phyloP scores from a whole-genome alignment of 169 alveolate species.

The Plasmodium vivax region DNA sequence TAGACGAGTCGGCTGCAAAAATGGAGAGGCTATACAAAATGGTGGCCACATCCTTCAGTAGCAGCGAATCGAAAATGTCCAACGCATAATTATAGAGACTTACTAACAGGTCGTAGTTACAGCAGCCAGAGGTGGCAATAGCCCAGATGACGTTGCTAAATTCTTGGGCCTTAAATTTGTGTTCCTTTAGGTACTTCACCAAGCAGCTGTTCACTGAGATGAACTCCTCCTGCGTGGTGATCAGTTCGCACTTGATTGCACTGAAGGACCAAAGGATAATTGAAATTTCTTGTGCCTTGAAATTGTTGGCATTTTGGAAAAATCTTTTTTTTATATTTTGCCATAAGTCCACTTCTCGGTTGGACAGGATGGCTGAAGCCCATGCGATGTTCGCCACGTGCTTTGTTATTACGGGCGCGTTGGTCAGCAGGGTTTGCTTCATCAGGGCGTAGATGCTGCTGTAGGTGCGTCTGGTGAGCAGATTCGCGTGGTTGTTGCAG shows the following conservation, averaged over 20 bases:
- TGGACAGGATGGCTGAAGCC: conserved; percentile 55
- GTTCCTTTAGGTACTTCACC: conserved; percentile 7
- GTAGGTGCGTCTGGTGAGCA: conserved; percentile 15
- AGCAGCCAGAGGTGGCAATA: conserved; percentile 23
- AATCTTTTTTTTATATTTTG: conserved; percentile 34
- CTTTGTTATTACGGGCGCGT: conserved; percentile 4
- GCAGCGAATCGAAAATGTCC: conserved; percentile 22
- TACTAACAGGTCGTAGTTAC: conserved; percentile 33
- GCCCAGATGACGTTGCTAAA: conserved; percentile 71
- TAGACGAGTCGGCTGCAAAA: conserved; percentile 48
- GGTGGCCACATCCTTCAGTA: conserved; percentile 40
- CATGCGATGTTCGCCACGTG: conserved; percentile 71
- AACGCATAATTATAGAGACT: conserved; percentile 49
- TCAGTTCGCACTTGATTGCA: conserved; percentile 27
- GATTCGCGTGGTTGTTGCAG: conserved; percentile 1
- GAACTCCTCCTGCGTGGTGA: conserved; percentile 35
- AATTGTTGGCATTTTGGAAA: conserved; percentile 27
- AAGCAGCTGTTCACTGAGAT: conserved; percentile 9
- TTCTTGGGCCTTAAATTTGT: conserved; percentile 63
- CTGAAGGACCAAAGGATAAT: conserved; percentile 66
- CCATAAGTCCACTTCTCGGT: conserved; percentile 40
- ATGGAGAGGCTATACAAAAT: conserved; percentile 41
- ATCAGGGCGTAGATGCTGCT: conserved; percentile 8
- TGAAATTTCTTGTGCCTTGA: conserved; percentile 62
- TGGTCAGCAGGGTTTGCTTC: neutral